Evolutionary conservation across 768 basidiomycete species (phyloP).

Genomic region (Lentinula raphanica): DNA sequence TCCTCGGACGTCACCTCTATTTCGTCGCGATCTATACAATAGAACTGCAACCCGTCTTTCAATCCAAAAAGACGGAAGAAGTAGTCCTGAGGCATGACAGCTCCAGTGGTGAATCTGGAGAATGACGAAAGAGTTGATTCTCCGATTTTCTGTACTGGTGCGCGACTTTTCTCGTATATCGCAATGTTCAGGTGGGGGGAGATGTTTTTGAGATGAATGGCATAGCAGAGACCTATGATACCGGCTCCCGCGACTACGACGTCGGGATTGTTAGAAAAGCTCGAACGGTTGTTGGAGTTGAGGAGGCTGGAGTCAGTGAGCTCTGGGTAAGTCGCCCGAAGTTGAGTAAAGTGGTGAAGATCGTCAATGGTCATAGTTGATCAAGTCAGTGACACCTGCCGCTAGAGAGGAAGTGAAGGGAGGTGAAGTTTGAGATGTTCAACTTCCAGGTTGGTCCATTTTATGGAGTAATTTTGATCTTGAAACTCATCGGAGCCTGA

Average conservation of each 20-base stretch:
- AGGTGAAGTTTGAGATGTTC: too few species aligned
- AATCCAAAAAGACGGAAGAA: slow-evolving; percentile 11
- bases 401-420: too few species aligned
- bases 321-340: background rate
- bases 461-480: too few species aligned
- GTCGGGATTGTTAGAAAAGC: background rate
- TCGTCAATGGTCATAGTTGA: background rate
- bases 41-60: slow-evolving; percentile 10
- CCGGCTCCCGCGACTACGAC: slow-evolving; percentile 13
- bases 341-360: background rate
- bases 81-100: slow-evolving; percentile 7
- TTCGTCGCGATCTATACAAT: slow-evolving; percentile 10
- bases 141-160: slow-evolving; percentile 8
- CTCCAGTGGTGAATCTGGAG: slow-evolving; percentile 9
- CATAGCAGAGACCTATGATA: slow-evolving; percentile 12
- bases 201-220: slow-evolving; percentile 12
- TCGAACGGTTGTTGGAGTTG: background rate
- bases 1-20: background rate
- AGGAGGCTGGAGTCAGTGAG: background rate
- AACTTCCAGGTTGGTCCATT: too few species aligned
- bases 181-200: slow-evolving; percentile 11
- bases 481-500: too few species aligned
- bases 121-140: slow-evolving; percentile 13
- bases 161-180: slow-evolving; percentile 11
- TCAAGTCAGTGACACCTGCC: background rate